Percentiles rank a stretch among this genome's conserved stretches.
Evolutionary conservation across 78 protist genomes (phyloP).

Genomic region (Cavenderia fasciculata): DNA sequence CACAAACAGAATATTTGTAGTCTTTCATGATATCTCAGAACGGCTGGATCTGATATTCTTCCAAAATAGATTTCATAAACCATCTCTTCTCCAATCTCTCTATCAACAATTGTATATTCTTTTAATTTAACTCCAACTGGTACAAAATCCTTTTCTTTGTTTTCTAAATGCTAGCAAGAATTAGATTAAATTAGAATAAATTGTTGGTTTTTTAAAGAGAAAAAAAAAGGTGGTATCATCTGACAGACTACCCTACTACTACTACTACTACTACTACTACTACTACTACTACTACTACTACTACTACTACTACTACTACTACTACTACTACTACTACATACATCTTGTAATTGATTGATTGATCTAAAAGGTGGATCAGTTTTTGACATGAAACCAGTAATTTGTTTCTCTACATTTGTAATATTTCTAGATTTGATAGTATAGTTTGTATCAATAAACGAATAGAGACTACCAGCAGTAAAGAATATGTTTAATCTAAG

Average conservation of each 20-base stretch:
- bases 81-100: constrained; percentile 35
- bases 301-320: too few species aligned
- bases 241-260: too few species aligned
- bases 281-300: too few species aligned
- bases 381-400: constrained; percentile 26
- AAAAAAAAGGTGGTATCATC: too few species aligned
- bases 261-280: too few species aligned
- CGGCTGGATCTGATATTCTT: constrained; percentile 16
- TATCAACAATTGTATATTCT: constrained; percentile 32
- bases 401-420: constrained; percentile 43
- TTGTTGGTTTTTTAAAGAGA: too few species aligned
- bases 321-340: neutral
- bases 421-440: constrained; percentile 34
- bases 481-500: constrained; percentile 18
- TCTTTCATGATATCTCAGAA: constrained; percentile 49
- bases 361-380: constrained; percentile 43
- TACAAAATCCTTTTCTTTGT: constrained; percentile 31
- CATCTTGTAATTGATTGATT: neutral
- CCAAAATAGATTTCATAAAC: constrained; percentile 59
- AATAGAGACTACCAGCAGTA: constrained; percentile 36
- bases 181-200: too few species aligned
- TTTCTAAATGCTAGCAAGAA: constrained; percentile 49
- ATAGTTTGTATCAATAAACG: constrained; percentile 49
- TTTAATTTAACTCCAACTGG: constrained; percentile 41
- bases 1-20: constrained; percentile 44